Base-by-base conservation (phyloP, 2,329 filamentous ascomycete genomes). In the Fusarium armeniacum region DNA sequence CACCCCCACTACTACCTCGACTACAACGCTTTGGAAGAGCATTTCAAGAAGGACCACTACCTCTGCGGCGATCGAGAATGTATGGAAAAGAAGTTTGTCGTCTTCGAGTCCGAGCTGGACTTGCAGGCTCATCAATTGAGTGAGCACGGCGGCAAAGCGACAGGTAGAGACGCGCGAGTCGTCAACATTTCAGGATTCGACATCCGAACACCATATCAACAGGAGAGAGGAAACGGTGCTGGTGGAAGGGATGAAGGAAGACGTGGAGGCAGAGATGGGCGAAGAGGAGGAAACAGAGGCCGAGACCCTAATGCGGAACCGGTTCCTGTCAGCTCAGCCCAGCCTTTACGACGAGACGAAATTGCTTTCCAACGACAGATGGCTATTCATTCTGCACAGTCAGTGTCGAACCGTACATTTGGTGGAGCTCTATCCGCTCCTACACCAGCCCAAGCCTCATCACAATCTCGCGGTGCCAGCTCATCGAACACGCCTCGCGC, bases 41-140 rank as follows among this genome's bases (percentile, higher is more conserved):
- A 99, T 80, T 98, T 98, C 78, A 87, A 88, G 67, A 90, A 90
- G 71, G 94, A 96, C 60, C 96, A 99, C 79, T 97, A 90, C 76
- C 82, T 94, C 1, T 99, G 96, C 76, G 80, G 88, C 9, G 94
- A 99, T 74, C 85, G 87, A 56, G 94, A 97, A 76, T 99, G 96
- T 75, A 78, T 96, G 76, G 96, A 98, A 73, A 97, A 97, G 87
- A 98, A 98, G 78, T 98, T 98, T 77, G 92, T 98, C 32, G 96
- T 98, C 1, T 99, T 99, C 73, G 93, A 93, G 58, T 94, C 94
- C 0, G 93, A 98, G 76, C 90, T 99, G 84, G 96, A 99, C 75
- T 82, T 99, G 47, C 97, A 98, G 78, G 96, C 92, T 5, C 96
- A 99, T 80, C 93, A 97, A 78, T 81, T 99, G 12, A 91, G 92